phyloP scores from a whole-genome alignment of 257 asterid species.

The Penstemon davidsonii region DNA sequence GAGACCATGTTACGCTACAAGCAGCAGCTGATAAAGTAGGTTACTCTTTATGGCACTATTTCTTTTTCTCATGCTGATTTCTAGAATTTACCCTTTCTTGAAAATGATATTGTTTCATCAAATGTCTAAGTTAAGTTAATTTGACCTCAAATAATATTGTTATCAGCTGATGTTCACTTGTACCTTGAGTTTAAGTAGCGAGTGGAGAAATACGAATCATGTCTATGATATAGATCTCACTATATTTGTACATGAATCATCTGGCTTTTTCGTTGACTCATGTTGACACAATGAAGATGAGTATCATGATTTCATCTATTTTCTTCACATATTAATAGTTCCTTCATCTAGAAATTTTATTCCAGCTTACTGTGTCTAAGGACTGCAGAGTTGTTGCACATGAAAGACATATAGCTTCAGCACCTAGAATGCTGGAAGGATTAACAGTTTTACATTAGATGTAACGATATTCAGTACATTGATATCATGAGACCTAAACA shows the following conservation, averaged over 20 bases:
- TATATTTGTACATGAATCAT: not conserved
- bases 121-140: not conserved
- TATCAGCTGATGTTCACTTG: constrained; percentile 23
- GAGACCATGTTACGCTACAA: constrained; percentile 71
- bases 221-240: not conserved
- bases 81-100: constrained; percentile 5
- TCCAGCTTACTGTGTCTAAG: constrained; percentile 3
- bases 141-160: constrained; percentile 5
- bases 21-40: constrained; percentile 75
- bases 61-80: constrained; percentile 7
- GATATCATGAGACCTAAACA: not conserved
- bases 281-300: not conserved
- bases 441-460: not conserved
- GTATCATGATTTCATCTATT: not conserved
- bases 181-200: constrained; percentile 4
- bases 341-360: constrained; percentile 6
- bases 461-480: not conserved
- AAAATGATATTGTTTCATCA: constrained; percentile 11
- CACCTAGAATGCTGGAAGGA: not conserved
- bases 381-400: not conserved
- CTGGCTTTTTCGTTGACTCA: not conserved
- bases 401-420: not conserved
- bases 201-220: not conserved
- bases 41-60: constrained; percentile 25
- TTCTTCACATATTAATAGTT: not conserved